Percentiles rank a stretch among this genome's conserved stretches.
These are phyloP conservation scores for Aspergillus saccharolyticus DNA, from an alignment of 495 filamentous ascomycete genomes.

Conservation along the genomic window DNA sequence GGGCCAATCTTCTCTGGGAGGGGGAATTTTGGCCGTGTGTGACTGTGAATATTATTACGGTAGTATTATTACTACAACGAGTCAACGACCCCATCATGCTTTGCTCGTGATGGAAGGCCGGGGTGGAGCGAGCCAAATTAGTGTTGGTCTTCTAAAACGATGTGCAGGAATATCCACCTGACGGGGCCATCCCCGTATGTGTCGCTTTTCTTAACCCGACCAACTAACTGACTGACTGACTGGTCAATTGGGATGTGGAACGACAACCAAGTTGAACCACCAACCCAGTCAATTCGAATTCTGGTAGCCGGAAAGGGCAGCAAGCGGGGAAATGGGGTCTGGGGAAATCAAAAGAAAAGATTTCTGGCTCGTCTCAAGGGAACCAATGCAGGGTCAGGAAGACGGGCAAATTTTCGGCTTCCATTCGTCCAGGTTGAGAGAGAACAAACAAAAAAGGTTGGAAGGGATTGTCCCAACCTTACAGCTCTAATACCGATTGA, in stretches of 20 bases:
- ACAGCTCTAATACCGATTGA: conserved; percentile 1
- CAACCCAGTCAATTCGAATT: background rate
- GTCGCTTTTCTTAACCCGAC: background rate
- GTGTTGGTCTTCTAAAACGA: conserved; percentile 10
- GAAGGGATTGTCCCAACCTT: background rate
- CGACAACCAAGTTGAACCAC: no score
- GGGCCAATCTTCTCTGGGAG: background rate
- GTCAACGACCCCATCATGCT: background rate
- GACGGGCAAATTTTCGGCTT: conserved; percentile 1
- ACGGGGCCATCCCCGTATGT: conserved; percentile 1
- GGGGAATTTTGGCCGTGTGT: background rate
- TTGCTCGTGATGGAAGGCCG: conserved; percentile 8
- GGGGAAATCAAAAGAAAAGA: background rate
- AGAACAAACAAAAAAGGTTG: background rate
- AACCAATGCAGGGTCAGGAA: background rate
- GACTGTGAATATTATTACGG: conserved; percentile 2
- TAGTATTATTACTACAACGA: conserved; percentile 3
- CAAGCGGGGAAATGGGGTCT: background rate
- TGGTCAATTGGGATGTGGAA: background rate
- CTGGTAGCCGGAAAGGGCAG: background rate
- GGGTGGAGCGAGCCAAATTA: conserved; percentile 13
- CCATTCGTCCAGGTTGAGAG: background rate
- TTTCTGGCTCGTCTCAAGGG: background rate
- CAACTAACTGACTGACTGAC: background rate
- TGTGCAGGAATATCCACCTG: conserved; percentile 12